Evolutionary conservation across 306 rosid species (phyloP).

Genomic region (Casuarina cunninghamiana): DNA sequence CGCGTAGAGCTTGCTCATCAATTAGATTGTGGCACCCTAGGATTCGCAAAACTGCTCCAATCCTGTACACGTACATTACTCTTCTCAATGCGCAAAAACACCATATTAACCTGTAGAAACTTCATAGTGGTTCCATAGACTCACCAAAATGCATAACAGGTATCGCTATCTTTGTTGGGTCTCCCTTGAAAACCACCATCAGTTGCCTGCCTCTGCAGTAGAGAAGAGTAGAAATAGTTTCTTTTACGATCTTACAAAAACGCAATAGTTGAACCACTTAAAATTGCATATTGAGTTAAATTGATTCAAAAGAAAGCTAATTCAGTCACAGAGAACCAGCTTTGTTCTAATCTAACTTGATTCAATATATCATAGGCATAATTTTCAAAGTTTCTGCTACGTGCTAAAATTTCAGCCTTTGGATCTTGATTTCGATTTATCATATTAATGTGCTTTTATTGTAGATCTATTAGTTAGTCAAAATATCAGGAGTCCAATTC

Average conservation of each 20-base stretch:
- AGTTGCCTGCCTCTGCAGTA: constrained; percentile 65
- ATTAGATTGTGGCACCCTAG: constrained; percentile 67
- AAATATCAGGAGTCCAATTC: too few relatives aligned
- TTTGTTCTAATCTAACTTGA: not conserved
- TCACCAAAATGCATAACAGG: constrained; percentile 96
- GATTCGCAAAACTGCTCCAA: constrained; percentile 73
- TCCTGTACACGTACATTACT: constrained; percentile 48
- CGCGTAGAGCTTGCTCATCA: constrained; percentile 54
- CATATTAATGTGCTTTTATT: too few relatives aligned
- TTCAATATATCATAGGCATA: not conserved
- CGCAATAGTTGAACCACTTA: not conserved
- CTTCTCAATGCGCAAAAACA: constrained; percentile 34
- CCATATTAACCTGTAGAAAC: constrained; percentile 8
- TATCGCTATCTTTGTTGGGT: constrained; percentile 79
- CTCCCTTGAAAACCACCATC: constrained; percentile 98
- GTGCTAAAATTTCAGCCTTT: too few relatives aligned
- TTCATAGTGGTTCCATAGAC: constrained; percentile 25
- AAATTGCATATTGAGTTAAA: not conserved
- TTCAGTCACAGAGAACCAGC: not conserved
- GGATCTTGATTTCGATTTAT: too few relatives aligned
- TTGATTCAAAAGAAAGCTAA: constrained; percentile 1
- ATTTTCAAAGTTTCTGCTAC: too few relatives aligned
- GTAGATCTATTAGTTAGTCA: not conserved
- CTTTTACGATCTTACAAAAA: not conserved
- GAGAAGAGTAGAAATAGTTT: constrained; percentile 9